Conservation (phyloP, 2,329 filamentous ascomycete species). For the Calonectria ilicicola region DNA sequence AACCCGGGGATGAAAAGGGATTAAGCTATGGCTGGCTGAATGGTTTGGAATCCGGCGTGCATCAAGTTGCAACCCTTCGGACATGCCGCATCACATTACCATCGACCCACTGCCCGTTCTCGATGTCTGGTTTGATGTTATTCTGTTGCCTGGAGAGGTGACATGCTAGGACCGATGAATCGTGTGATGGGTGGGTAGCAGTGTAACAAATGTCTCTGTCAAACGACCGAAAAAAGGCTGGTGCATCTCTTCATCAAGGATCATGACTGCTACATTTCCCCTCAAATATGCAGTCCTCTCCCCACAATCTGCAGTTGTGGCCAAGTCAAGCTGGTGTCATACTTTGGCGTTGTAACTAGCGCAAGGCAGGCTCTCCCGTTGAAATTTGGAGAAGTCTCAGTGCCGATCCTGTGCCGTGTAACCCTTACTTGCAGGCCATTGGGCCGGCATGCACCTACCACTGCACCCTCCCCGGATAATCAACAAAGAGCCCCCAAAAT, state of each 20-base stretch:
- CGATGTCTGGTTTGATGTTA: background rate
- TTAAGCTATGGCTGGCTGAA: background rate
- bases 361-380: background rate
- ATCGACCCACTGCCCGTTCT: background rate
- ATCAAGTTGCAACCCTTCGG: background rate
- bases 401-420: background rate
- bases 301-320: background rate
- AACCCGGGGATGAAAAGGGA: background rate
- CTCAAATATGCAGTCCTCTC: background rate
- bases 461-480: slow-evolving; percentile 17
- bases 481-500: background rate
- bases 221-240: background rate
- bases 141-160: background rate
- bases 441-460: background rate
- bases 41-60: background rate
- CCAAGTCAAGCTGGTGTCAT: background rate
- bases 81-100: background rate
- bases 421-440: slow-evolving; percentile 3
- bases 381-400: background rate
- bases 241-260: background rate
- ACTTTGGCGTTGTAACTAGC: slow-evolving; percentile 10
- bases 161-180: background rate
- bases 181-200: background rate
- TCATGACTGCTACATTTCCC: background rate
- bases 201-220: background rate